Evolutionary conservation across 768 basidiomycete genomes (phyloP).

Genomic region (Mycena polygramma): DNA sequence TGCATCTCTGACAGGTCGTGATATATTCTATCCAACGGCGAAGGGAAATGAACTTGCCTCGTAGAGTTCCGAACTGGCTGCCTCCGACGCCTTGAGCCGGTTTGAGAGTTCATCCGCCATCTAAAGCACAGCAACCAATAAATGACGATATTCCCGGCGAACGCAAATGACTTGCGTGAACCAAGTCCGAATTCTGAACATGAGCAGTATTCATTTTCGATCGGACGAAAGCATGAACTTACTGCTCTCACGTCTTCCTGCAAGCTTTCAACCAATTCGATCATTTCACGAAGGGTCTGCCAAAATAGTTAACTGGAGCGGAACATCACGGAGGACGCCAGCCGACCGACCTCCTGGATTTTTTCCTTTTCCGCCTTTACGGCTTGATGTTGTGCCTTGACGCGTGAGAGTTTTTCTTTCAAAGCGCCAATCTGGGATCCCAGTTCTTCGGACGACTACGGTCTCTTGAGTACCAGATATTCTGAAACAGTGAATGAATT

Average conservation of each 20-base stretch:
- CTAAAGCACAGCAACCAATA: background rate
- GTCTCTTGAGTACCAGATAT: too few species aligned
- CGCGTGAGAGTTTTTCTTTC: background rate
- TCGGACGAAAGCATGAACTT: background rate
- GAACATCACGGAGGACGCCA: too few species aligned
- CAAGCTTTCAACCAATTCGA: conserved; percentile 3
- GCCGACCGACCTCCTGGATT: conserved; percentile 6
- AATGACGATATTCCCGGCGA: background rate
- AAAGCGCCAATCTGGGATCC: background rate
- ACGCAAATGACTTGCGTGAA: background rate
- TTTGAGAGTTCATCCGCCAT: background rate
- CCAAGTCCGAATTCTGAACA: background rate
- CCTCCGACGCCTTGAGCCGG: background rate
- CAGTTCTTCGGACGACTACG: background rate
- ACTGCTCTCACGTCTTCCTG: background rate
- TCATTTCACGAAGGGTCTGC: conserved; percentile 20
- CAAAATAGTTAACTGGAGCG: background rate
- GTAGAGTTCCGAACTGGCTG: background rate
- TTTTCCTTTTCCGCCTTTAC: conserved; percentile 2
- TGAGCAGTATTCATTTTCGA: too few species aligned
- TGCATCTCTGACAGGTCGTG: background rate
- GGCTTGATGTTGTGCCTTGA: background rate
- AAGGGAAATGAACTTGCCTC: background rate
- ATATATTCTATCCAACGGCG: too few species aligned
- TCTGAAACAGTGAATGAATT: too few species aligned